A percentile compares a stretch with the other conserved stretches of the same genome.
These are phyloP conservation scores for Stenocarpella maydis DNA, from an alignment of 2,329 filamentous ascomycete genomes.

Conservation along the genomic window DNA sequence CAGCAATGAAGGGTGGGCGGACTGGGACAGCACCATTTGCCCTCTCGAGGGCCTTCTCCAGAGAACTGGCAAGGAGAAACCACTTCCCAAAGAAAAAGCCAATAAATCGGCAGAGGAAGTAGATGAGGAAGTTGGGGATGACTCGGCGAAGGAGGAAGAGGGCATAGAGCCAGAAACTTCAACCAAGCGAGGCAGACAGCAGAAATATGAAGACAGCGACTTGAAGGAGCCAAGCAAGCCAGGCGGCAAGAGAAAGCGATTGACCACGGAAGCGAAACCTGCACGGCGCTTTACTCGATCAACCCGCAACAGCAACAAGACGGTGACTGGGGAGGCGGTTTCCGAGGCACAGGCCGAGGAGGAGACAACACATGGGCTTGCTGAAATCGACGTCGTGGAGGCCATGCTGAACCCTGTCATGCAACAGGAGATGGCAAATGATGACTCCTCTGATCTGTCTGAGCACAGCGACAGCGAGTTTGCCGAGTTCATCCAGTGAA, in stretches of 20 bases:
- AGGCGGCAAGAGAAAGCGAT: not conserved
- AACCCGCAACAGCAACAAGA: constrained; percentile 3
- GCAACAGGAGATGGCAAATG: not conserved
- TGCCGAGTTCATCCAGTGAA: not conserved
- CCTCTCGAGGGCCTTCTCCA: constrained; percentile 53
- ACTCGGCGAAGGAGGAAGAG: not conserved
- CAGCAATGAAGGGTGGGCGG: constrained; percentile 66
- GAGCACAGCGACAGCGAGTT: constrained; percentile 25
- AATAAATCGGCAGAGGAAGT: not conserved
- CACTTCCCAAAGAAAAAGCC: not conserved
- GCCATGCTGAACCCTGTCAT: constrained; percentile 9
- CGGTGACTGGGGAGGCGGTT: not conserved
- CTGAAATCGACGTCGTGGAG: not conserved
- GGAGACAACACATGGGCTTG: not conserved
- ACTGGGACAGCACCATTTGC: constrained; percentile 64
- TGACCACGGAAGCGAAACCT: not conserved
- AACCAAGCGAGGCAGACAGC: not conserved
- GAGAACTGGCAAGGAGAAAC: constrained; percentile 38
- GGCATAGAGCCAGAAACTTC: not conserved
- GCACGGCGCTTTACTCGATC: not conserved
- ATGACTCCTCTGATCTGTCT: not conserved
- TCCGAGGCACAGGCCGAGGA: not conserved
- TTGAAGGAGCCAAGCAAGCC: not conserved
- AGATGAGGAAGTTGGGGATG: not conserved
- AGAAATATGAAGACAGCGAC: constrained; percentile 10